Percentiles rank a stretch among this genome's conserved stretches.
Conservation (phyloP, 495 filamentous ascomycete species). For the Hypomontagnella monticulosa region DNA sequence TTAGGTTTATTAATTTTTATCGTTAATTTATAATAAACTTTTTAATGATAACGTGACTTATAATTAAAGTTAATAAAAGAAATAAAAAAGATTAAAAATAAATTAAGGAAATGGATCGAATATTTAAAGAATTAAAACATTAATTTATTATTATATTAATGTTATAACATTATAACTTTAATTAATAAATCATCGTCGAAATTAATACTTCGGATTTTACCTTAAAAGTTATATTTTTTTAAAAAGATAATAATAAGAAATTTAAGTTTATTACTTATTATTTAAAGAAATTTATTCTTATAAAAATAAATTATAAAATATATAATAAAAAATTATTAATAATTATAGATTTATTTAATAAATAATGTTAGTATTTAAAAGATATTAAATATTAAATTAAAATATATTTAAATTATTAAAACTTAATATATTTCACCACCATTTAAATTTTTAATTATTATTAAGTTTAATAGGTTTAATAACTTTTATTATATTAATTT, state of each 20-base stretch:
- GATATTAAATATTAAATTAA: background rate
- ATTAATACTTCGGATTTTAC: background rate
- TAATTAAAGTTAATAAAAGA: background rate
- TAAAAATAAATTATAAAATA: background rate
- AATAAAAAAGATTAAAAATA: background rate
- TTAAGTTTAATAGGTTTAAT: background rate
- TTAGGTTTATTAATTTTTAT: constrained; percentile 1
- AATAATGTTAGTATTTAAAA: too few species aligned
- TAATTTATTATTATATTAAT: background rate
- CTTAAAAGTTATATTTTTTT: background rate
- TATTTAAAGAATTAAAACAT: background rate
- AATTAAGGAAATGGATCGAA: background rate
- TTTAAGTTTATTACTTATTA: background rate
- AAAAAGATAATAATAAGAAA: background rate
- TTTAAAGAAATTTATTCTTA: background rate
- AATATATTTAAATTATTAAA: constrained; percentile 2
- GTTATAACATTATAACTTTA: background rate
- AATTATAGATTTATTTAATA: background rate
- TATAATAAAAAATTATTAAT: background rate
- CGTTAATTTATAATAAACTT: background rate
- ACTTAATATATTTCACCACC: background rate
- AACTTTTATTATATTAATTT: background rate
- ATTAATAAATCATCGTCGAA: background rate
- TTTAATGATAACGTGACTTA: background rate
- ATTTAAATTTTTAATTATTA: background rate